These are phyloP conservation scores for Ustanciosporium gigantosporum DNA, from an alignment of 1,284 basidiomycete species.

Conservation along the genomic window DNA sequence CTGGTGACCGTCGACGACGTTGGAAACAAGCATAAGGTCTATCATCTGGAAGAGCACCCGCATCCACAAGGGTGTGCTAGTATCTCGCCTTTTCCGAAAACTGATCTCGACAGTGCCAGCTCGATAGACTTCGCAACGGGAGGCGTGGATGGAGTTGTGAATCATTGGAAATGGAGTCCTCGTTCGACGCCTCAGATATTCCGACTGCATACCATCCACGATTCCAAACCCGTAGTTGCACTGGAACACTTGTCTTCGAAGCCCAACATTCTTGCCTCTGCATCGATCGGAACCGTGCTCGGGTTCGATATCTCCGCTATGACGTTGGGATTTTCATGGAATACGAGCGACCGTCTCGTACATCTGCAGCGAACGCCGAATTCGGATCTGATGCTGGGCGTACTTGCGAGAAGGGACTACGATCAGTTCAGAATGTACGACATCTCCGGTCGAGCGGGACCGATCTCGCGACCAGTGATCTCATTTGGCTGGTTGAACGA, in stretches of 20 bases:
- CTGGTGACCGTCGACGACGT: conserved; percentile 19
- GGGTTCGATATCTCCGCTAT: conserved; percentile 22
- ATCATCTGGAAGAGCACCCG: conserved; percentile 26
- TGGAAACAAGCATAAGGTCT: conserved; percentile 5
- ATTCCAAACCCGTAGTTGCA: conserved; percentile 14
- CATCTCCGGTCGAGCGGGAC: conserved; percentile 21
- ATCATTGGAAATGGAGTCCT: conserved; percentile 29
- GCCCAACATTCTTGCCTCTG: conserved; percentile 13
- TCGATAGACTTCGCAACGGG: conserved; percentile 37
- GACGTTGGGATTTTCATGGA: conserved; percentile 26
- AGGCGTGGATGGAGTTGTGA: conserved; percentile 28
- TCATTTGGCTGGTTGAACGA: conserved; percentile 37
- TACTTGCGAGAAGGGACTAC: conserved; percentile 23
- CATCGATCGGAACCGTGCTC: conserved; percentile 19
- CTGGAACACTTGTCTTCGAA: conserved; percentile 17
- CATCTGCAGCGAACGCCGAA: conserved; percentile 33
- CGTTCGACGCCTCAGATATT: conserved; percentile 2
- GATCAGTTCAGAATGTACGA: conserved; percentile 41
- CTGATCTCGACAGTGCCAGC: conserved; percentile 7
- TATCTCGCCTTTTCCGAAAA: conserved; percentile 27
- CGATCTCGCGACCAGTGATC: conserved; percentile 24
- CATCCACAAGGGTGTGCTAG: conserved; percentile 13
- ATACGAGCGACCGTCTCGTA: conserved; percentile 29
- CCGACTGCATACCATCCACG: conserved; percentile 25
- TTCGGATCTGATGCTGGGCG: conserved; percentile 23